Conservation (phyloP, 1,284 basidiomycete species). For the Ganoderma lucidum region DNA sequence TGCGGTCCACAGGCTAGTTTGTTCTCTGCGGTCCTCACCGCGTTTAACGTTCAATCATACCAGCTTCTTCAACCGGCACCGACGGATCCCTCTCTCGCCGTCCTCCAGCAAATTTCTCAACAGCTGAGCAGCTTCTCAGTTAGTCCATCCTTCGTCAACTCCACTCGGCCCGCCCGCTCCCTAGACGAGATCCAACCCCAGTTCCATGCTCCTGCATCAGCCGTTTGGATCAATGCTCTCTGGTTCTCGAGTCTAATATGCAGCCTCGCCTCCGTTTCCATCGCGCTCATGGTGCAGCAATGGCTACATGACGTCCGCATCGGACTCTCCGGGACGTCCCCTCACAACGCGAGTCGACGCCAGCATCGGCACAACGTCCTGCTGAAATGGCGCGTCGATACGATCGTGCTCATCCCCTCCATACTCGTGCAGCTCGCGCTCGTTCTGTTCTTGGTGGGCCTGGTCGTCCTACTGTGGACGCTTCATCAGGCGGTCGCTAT, state of each 20-base stretch:
- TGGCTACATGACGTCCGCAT: slow-evolving; percentile 14
- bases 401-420: slow-evolving; percentile 21
- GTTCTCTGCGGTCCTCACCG: slow-evolving; percentile 17
- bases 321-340: slow-evolving; percentile 9
- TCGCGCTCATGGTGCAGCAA: slow-evolving; percentile 19
- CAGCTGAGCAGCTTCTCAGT: slow-evolving; percentile 16
- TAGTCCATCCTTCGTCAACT: slow-evolving; percentile 6
- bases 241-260: slow-evolving; percentile 19
- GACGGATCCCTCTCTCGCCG: slow-evolving; percentile 1
- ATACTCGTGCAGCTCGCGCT: slow-evolving; percentile 25
- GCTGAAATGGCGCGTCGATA: slow-evolving; percentile 20
- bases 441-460: slow-evolving; percentile 23
- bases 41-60: slow-evolving; percentile 21
- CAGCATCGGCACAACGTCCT: slow-evolving; percentile 18
- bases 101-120: slow-evolving; percentile 14
- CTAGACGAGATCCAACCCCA: neutral
- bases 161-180: neutral
- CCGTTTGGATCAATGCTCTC: slow-evolving; percentile 12
- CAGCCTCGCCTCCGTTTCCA: slow-evolving; percentile 15
- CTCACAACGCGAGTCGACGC: slow-evolving; percentile 1
- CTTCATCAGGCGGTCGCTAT: slow-evolving; percentile 16
- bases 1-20: slow-evolving; percentile 8
- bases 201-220: slow-evolving; percentile 1
- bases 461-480: slow-evolving; percentile 21
- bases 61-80: slow-evolving; percentile 10